Evolutionary conservation across 371 early-diverging fungal genomes (phyloP).

Genomic region (Nematocida sp.): DNA sequence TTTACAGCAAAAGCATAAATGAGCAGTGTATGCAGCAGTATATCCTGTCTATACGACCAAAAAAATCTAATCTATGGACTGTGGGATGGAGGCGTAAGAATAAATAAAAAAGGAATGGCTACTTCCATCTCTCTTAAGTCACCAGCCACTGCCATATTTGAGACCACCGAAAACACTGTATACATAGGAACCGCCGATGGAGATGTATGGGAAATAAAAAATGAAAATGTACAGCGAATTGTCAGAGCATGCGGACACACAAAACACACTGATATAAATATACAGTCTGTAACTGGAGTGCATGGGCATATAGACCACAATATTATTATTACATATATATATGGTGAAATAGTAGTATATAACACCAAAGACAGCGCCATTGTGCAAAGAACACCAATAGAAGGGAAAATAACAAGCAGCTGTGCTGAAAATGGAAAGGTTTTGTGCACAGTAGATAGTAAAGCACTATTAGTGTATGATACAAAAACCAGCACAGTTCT

Average conservation of each 20-base stretch:
- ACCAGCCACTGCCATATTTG: conserved; percentile 15
- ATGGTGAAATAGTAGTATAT: conserved; percentile 31
- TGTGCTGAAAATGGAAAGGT: conserved; percentile 2
- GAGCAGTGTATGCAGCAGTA: neutral
- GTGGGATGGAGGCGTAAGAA: conserved; percentile 33
- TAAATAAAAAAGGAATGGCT: neutral
- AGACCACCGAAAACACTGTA: neutral
- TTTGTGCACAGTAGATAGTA: conserved; percentile 4
- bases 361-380: neutral
- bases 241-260: neutral
- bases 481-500: neutral
- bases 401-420: neutral
- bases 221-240: conserved; percentile 6
- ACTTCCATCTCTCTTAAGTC: conserved; percentile 2
- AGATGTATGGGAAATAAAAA: conserved; percentile 30
- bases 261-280: neutral
- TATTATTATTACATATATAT: neutral
- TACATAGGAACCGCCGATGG: conserved; percentile 40
- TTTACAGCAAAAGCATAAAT: conserved; percentile 36
- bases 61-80: conserved; percentile 23
- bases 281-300: conserved; percentile 16
- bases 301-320: neutral
- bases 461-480: conserved; percentile 9
- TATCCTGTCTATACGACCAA: conserved; percentile 29
- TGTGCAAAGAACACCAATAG: neutral